phyloP scores from a whole-genome alignment of 2,329 filamentous ascomycete species.

The Aspergillus neotritici region DNA sequence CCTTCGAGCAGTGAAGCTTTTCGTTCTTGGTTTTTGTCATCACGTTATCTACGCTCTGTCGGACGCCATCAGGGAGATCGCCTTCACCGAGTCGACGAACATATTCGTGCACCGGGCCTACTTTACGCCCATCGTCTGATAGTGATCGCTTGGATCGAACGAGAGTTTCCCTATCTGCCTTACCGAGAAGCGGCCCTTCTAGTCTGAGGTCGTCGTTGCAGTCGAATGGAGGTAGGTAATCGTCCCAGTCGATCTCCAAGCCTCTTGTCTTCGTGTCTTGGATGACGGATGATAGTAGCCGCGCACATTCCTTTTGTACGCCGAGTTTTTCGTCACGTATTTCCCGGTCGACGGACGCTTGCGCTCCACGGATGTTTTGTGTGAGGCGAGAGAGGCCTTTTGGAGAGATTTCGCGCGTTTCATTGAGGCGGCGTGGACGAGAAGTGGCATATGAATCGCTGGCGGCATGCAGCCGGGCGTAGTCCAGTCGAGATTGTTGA shows the following conservation, averaged over 20 bases:
- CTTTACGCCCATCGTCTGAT: neutral
- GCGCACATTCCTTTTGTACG: conserved; percentile 25
- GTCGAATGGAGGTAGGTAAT: conserved; percentile 17
- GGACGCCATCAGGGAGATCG: neutral
- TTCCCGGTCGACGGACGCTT: conserved; percentile 7
- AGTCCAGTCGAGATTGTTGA: conserved; percentile 41
- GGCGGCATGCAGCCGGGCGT: conserved; percentile 44
- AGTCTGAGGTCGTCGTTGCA: conserved; percentile 32
- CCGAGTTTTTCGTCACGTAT: conserved; percentile 29
- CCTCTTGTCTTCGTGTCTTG: conserved; percentile 10
- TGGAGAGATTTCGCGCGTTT: conserved; percentile 10
- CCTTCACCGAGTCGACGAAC: neutral
- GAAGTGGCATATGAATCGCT: conserved; percentile 29
- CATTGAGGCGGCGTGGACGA: conserved; percentile 18
- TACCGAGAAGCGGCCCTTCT: conserved; percentile 44
- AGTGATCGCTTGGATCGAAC: conserved; percentile 31
- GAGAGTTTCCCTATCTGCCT: conserved; percentile 41
- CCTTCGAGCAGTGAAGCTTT: conserved; percentile 22
- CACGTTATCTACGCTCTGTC: neutral
- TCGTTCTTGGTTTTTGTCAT: conserved; percentile 14
- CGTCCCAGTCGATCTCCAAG: conserved; percentile 13
- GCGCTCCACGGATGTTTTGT: conserved; percentile 10
- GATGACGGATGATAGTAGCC: conserved; percentile 28
- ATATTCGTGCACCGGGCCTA: neutral
- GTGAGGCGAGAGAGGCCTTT: conserved; percentile 10